Evolutionary conservation across 768 basidiomycete genomes (phyloP).

Genomic region (Termitomyces eurrhizus): DNA sequence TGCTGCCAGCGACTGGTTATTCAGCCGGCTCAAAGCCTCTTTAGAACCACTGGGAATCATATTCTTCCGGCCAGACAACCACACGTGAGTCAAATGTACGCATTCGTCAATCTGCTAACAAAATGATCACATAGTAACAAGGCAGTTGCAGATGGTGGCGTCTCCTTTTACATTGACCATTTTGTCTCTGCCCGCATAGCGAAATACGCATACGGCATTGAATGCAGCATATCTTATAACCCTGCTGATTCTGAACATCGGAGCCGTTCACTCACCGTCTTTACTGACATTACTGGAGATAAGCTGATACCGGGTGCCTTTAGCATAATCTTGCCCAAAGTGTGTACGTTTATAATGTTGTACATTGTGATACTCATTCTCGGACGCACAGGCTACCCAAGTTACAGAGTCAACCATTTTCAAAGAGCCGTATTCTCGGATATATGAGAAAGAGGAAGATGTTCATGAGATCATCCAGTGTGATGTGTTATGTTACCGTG

Average conservation of each 20-base stretch:
- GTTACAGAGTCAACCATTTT: constrained; percentile 22
- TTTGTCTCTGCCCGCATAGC: constrained; percentile 16
- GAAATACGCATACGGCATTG: constrained; percentile 12
- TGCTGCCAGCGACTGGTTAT: constrained; percentile 47
- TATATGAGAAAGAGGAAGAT: not conserved
- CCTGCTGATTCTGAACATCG: constrained; percentile 10
- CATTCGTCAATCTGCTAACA: not conserved
- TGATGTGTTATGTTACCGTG: constrained; percentile 18
- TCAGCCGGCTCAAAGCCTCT: constrained; percentile 31
- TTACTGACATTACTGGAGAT: not conserved
- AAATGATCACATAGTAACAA: constrained; percentile 10
- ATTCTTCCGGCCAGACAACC: constrained; percentile 40
- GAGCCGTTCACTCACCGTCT: constrained; percentile 1
- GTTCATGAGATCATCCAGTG: not conserved
- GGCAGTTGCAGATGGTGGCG: constrained; percentile 17
- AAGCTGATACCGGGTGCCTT: constrained; percentile 16
- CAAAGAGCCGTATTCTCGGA: constrained; percentile 8
- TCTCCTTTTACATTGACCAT: constrained; percentile 19
- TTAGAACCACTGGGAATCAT: constrained; percentile 30
- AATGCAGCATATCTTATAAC: not conserved
- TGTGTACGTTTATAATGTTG: not conserved
- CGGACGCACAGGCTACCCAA: constrained; percentile 30
- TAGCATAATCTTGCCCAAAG: constrained; percentile 24
- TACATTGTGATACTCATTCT: too few relatives aligned
- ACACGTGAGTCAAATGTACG: constrained; percentile 34